Base-by-base conservation (phyloP, 2,329 filamentous ascomycete species). In the Ophiostoma himal-ulmi region DNA sequence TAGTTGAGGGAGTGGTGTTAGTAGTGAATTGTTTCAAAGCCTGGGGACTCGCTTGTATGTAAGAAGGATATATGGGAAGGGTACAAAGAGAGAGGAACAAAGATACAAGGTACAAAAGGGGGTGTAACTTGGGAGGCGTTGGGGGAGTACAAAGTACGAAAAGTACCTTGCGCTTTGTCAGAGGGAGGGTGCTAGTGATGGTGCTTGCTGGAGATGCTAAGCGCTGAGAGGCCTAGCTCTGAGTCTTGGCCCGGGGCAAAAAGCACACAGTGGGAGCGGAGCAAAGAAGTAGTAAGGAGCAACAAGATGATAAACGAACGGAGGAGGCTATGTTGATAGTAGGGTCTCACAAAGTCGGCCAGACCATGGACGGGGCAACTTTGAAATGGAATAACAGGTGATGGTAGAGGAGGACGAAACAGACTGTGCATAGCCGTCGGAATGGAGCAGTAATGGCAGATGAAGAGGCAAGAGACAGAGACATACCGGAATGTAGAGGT, bases 341-440 rank as follows among this genome's bases (percentile, higher is more conserved):
- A 62, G 26, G 22, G 57, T 62, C 26, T 62, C 57, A 62, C 57
- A 62, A 62, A 62, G 57, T 22, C 8, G 52, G 57, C 69, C 62
- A 62, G 44, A 67, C 36, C 44, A 57, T 10, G 60, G 48, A 39
- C 57, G 26, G 57, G 57, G 57, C 26, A 62, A 62, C 26, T 13
- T 57, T 57, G 52, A 57, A 52, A 52, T 36, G 17, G 26, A 57
- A 26, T 57, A 26, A 57, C 34, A 41, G 67, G 36, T 62, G 44
- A 69, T 36, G 22, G 41, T 39, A 54, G 20, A 22, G 44, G 44
- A 36, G 14, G 37, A 62, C 44, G 36, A 54, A 34, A 64, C 7
- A 36, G 52, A 54, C 48, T n/a, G 36, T 60, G 62, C 30, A 34
- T 54, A 62, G 57, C 57, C 57, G 26, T 26, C 57, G 57, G 52